A percentile compares a stretch with the other conserved stretches of the same genome.
Conservation (phyloP, 768 basidiomycete genomes). For the Suillus luteus region DNA sequence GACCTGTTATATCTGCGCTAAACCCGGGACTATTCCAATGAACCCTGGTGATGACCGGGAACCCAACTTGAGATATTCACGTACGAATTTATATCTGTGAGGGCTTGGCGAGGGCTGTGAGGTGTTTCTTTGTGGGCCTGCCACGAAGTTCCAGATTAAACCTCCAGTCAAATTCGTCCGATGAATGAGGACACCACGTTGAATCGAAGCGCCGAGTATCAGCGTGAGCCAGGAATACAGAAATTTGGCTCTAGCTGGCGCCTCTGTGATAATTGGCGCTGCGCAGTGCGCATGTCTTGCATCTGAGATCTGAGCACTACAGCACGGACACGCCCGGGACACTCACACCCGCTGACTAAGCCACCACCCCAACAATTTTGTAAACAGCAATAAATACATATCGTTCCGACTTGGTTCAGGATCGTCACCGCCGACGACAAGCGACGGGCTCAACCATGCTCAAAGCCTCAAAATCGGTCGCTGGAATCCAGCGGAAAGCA, state of each 20-base stretch:
- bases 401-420: neutral
- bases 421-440: slow-evolving; percentile 17
- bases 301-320: too few species aligned
- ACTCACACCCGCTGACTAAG: neutral
- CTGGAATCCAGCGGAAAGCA: slow-evolving; percentile 23
- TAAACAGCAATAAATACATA: slow-evolving; percentile 5
- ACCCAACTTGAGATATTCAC: neutral
- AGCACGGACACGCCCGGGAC: neutral
- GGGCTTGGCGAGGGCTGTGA: neutral
- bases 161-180: neutral
- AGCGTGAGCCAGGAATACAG: neutral
- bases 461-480: slow-evolving; percentile 29
- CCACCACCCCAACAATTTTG: neutral
- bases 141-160: neutral
- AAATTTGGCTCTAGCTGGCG: neutral
- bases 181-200: neutral
- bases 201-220: neutral
- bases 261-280: too few species aligned
- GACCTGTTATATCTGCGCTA: neutral
- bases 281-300: too few species aligned
- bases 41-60: neutral
- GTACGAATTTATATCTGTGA: neutral
- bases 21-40: neutral
- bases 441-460: slow-evolving; percentile 28
- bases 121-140: neutral